Evolutionary conservation across 371 early-diverging fungal species (phyloP).

Genomic region (Dichotomocladium elegans): DNA sequence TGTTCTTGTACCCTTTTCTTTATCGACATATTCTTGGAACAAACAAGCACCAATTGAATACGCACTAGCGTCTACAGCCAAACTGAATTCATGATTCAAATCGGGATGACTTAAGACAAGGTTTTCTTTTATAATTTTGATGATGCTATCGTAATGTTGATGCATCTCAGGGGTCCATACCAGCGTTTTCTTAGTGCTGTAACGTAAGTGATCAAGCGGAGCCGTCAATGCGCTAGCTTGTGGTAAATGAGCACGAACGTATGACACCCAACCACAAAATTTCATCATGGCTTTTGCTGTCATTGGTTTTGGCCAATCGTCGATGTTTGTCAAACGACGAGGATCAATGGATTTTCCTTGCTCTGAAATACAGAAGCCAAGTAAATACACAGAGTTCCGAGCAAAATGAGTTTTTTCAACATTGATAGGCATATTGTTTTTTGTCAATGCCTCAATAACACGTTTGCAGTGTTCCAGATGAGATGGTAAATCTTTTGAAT

Average conservation of each 20-base stretch:
- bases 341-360: constrained; percentile 8
- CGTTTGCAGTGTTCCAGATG: background rate
- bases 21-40: too few species aligned
- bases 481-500: background rate
- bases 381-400: constrained; percentile 3
- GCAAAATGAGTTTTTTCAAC: constrained; percentile 11
- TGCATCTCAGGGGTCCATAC: too few species aligned
- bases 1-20: constrained; percentile 6
- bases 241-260: constrained; percentile 19
- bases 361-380: constrained; percentile 14
- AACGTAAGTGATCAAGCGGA: constrained; percentile 18
- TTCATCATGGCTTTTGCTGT: constrained; percentile 5
- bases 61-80: constrained; percentile 41
- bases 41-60: constrained; percentile 30
- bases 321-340: constrained; percentile 9
- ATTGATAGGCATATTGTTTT: constrained; percentile 11
- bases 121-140: constrained; percentile 3
- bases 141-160: too few species aligned
- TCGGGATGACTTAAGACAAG: constrained; percentile 13
- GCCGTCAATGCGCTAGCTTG: background rate
- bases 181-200: background rate
- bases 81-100: constrained; percentile 15
- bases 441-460: constrained; percentile 9
- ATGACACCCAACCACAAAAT: constrained; percentile 19
- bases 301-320: constrained; percentile 7